Conservation (phyloP, 2,329 filamentous ascomycete species). For the Penicillium sp. region DNA sequence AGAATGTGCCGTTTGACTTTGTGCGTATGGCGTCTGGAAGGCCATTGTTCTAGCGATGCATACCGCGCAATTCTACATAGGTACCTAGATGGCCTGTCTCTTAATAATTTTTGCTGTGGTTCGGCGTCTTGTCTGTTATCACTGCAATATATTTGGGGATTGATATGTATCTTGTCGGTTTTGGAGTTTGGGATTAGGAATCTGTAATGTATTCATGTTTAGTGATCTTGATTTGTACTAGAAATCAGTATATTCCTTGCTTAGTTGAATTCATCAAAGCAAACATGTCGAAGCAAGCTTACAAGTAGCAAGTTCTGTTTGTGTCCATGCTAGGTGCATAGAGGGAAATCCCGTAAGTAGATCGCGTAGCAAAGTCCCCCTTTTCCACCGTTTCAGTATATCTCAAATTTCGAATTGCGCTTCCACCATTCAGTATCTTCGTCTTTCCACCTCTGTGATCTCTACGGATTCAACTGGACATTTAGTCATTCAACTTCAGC, state of each 20-base stretch:
- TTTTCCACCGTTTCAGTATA: too few species aligned
- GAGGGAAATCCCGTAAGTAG: too few species aligned
- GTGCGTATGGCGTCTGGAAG: conserved; percentile 69
- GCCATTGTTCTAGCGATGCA: conserved; percentile 47
- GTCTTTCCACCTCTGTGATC: too few species aligned
- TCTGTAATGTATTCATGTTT: neutral
- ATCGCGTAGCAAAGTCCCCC: too few species aligned
- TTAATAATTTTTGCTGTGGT: neutral
- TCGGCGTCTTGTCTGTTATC: conserved; percentile 1
- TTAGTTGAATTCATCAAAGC: neutral
- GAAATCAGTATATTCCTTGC: too few species aligned
- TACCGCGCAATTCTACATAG: neutral
- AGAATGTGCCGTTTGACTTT: conserved; percentile 87
- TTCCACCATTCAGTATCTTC: too few species aligned
- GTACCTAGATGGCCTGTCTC: neutral
- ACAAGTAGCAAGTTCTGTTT: too few species aligned
- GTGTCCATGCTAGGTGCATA: too few species aligned
- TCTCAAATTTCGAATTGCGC: too few species aligned
- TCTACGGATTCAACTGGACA: too few species aligned
- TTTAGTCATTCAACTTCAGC: too few species aligned
- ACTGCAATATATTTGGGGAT: neutral
- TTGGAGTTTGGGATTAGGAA: neutral
- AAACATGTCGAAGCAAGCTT: too few species aligned
- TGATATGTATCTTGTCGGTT: neutral
- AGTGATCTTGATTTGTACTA: neutral